Conservation (phyloP, 2,329 filamentous ascomycete species). For the Trichoderma arundinaceum region DNA sequence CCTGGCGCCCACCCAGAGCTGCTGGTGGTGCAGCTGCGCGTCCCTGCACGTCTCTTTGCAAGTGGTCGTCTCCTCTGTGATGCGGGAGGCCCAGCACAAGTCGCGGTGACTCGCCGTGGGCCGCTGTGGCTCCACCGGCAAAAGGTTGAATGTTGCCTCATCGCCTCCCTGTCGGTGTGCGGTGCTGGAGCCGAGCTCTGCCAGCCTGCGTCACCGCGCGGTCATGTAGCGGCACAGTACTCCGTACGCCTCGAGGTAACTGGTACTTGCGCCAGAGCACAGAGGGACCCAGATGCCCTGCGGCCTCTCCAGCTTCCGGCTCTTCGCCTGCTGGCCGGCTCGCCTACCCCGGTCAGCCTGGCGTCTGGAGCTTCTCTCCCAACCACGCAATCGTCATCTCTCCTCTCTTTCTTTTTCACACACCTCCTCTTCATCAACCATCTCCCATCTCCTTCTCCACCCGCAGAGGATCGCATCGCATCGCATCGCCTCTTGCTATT, state of each 20-base stretch:
- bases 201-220: conserved; percentile 22
- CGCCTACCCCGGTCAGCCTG: conserved; percentile 29
- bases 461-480: conserved; percentile 7
- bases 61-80: neutral
- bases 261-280: conserved; percentile 10
- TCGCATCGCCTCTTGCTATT: conserved; percentile 5
- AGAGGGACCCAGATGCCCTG: neutral
- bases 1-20: neutral
- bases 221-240: conserved; percentile 5
- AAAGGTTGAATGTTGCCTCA: conserved; percentile 18
- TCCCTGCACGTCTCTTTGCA: neutral
- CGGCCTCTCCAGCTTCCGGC: conserved; percentile 17
- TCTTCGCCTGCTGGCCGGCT: conserved; percentile 11
- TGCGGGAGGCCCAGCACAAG: neutral
- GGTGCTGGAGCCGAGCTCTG: neutral
- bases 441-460: conserved; percentile 18
- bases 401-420: conserved; percentile 33
- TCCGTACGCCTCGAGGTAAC: neutral
- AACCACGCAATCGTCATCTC: conserved; percentile 34
- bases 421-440: conserved; percentile 21
- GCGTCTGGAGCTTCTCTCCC: conserved; percentile 27
- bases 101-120: conserved; percentile 10
- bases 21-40: neutral
- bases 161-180: conserved; percentile 23
- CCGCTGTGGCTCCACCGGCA: conserved; percentile 6